phyloP scores from a whole-genome alignment of 306 rosid species.

The Inga leiocalycina region DNA sequence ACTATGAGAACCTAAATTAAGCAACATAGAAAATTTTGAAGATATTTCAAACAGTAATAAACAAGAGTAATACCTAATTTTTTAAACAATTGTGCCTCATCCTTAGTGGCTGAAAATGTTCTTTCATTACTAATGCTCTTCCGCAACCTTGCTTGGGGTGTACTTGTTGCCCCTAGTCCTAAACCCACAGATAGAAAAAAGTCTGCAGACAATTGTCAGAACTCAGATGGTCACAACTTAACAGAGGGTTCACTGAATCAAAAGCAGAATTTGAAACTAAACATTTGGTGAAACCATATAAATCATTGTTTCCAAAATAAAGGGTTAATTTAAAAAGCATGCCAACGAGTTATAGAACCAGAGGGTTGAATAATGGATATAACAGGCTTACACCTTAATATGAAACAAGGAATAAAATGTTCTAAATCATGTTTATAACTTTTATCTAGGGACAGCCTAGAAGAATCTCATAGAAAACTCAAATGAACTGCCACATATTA shows the following conservation, averaged over 20 bases:
- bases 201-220: constrained; percentile 55
- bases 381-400: not conserved
- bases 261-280: constrained; percentile 19
- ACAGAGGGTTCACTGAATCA: constrained; percentile 11
- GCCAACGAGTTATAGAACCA: constrained; percentile 14
- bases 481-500: constrained; percentile 12
- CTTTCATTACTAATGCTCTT: constrained; percentile 94
- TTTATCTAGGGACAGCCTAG: not conserved
- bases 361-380: constrained; percentile 2
- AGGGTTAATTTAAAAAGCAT: constrained; percentile 15
- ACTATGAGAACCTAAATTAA: constrained; percentile 5
- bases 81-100: constrained; percentile 54
- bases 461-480: constrained; percentile 8
- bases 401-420: not conserved
- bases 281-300: constrained; percentile 1
- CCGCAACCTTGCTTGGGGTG: constrained; percentile 68
- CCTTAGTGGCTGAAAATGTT: constrained; percentile 81
- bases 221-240: not conserved
- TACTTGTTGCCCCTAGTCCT: constrained; percentile 78
- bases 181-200: constrained; percentile 89
- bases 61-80: constrained; percentile 60
- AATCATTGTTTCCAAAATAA: constrained; percentile 13
- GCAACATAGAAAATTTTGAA: not conserved
- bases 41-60: constrained; percentile 12
- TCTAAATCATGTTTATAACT: not conserved